Evolutionary conservation across 2,329 filamentous ascomycete genomes (phyloP).

Genomic region (Paecilomyces fulvus): DNA sequence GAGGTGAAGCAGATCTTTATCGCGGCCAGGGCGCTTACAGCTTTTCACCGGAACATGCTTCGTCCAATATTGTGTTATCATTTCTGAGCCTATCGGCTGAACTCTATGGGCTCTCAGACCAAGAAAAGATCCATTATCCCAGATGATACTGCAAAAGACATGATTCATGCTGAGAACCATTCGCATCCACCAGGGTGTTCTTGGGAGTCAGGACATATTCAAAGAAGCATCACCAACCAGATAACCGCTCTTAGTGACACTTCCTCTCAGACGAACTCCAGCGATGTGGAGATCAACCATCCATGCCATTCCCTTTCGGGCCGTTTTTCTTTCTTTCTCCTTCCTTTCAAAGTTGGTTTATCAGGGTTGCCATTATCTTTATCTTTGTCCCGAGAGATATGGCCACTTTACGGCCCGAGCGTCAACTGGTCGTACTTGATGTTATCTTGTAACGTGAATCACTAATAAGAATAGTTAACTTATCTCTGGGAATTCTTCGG

Average conservation of each 20-base stretch:
- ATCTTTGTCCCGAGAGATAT: neutral
- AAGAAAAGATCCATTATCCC: neutral
- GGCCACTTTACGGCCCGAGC: neutral
- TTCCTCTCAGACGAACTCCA: neutral
- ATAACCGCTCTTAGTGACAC: neutral
- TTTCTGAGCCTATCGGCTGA: neutral
- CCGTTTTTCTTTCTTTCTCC: neutral
- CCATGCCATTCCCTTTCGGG: neutral
- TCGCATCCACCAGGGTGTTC: neutral
- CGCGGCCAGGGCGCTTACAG: neutral
- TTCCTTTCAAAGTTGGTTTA: neutral
- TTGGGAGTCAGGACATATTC: neutral
- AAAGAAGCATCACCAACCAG: neutral
- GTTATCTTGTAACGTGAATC: neutral
- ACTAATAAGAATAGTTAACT: neutral
- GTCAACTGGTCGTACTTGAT: neutral
- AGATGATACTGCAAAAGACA: neutral
- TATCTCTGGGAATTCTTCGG: neutral
- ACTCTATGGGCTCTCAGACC: neutral
- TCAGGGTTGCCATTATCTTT: neutral
- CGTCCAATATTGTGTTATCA: neutral
- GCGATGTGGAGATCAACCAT: neutral
- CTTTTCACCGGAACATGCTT: neutral
- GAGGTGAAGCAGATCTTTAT: neutral
- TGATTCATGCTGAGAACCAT: neutral